Evolutionary conservation across 1,139 yeast genomes (phyloP).

Genomic region (Magnusiomyces fungicola): DNA sequence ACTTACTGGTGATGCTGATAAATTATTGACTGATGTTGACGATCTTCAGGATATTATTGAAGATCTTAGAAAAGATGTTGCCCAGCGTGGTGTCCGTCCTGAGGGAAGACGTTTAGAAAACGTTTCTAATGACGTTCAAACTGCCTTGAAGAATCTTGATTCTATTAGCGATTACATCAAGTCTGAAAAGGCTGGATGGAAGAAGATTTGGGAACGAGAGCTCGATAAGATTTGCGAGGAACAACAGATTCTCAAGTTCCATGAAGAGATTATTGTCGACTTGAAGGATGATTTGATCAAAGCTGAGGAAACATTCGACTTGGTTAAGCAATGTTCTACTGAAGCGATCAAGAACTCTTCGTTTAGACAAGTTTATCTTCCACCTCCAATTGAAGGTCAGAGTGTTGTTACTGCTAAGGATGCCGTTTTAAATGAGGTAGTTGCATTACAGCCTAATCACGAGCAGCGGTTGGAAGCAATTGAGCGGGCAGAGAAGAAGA

Average conservation of each 20-base stretch:
- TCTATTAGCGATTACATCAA: slow-evolving; percentile 55
- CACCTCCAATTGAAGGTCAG: slow-evolving; percentile 25
- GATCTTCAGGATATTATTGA: slow-evolving; percentile 90
- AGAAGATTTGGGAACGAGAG: slow-evolving; percentile 86
- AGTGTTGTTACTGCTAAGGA: slow-evolving; percentile 50
- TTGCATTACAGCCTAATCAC: slow-evolving; percentile 74
- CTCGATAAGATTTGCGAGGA: slow-evolving; percentile 87
- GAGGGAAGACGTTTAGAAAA: slow-evolving; percentile 62
- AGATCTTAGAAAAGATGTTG: slow-evolving; percentile 83
- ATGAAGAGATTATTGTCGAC: slow-evolving; percentile 77
- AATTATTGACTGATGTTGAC: slow-evolving; percentile 70
- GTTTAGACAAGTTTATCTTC: slow-evolving; percentile 16
- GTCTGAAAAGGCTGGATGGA: slow-evolving; percentile 78
- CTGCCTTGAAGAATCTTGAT: slow-evolving; percentile 47
- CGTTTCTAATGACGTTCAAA: slow-evolving; percentile 56
- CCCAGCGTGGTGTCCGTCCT: slow-evolving; percentile 83
- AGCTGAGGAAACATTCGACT: slow-evolving; percentile 71
- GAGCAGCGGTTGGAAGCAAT: slow-evolving; percentile 82
- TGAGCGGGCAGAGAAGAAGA: slow-evolving; percentile 71
- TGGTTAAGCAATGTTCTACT: slow-evolving; percentile 74
- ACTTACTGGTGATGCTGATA: slow-evolving; percentile 71
- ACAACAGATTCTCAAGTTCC: slow-evolving; percentile 84
- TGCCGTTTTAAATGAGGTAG: slow-evolving; percentile 74
- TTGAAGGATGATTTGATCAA: slow-evolving; percentile 71
- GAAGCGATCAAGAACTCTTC: slow-evolving; percentile 50